Base-by-base conservation (phyloP, 1,139 yeast species). In the Hyphopichia fennica region DNA sequence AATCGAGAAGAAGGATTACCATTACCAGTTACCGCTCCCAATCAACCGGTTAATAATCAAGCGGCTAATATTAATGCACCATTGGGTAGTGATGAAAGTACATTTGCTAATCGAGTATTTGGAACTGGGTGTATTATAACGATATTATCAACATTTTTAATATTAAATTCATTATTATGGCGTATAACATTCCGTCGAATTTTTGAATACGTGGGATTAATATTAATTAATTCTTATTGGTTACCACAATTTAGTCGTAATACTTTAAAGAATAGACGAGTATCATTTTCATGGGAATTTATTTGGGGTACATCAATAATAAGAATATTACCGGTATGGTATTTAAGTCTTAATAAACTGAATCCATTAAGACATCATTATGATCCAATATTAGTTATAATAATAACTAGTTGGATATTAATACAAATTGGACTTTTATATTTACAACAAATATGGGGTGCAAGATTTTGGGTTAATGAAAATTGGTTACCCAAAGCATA, bases 201-300 rank as follows among this genome's bases (percentile, higher is more conserved):
- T 2, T 79, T 83, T 56, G 96, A 89, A 57, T 81, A 77, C 45
- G 42, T 75, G 1, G 65, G 78, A 1, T 58, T 84, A 5, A 47
- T 82, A 2, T 43, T 72, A 1, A 56, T 84, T 27, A 87, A 82
- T 58, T 87, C 96, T 0, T 82, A 79, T 51, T 91, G 97, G 97
- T 52, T 86, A n/a, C 97, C 97, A 0, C 99, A 91, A 60, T 84
- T 89, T 39, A 79, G 82, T 47, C 73, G 96, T 52, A 88, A 89
- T 56, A 82, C 87, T 4, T 63, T 86, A 17, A 75, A 88, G 44
- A 93, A 93, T 20, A 72, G 87, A n/a, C 68, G 84, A 42, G 68
- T 71, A 32, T 79, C 90, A 4, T 82, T 87, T 51, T 64, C 71
- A 34, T 84, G 90, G 88, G 77, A 77, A 45, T 93, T 86, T 54